Evolutionary conservation across 306 rosid genomes (phyloP).

Genomic region (Comarum palustre): DNA sequence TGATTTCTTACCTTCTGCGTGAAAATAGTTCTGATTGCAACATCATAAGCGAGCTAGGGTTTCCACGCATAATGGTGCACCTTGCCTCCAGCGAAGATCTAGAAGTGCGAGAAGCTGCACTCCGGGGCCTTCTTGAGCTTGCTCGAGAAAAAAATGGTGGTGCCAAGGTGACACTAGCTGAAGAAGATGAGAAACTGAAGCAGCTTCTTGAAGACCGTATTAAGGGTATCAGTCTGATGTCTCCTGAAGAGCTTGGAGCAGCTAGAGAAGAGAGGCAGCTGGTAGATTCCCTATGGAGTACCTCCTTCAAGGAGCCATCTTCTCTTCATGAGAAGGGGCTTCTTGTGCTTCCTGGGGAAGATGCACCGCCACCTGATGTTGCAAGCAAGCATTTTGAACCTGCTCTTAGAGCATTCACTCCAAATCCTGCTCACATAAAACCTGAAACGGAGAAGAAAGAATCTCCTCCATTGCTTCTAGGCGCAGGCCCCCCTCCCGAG

Average conservation of each 20-base stretch:
- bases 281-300: constrained; percentile 74
- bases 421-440: constrained; percentile 35
- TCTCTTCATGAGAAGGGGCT: constrained; percentile 72
- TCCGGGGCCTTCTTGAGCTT: constrained; percentile 64
- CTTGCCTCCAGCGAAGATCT: constrained; percentile 71
- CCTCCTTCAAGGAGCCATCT: constrained; percentile 63
- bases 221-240: constrained; percentile 51
- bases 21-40: constrained; percentile 69
- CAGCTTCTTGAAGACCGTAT: constrained; percentile 76
- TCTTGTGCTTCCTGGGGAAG: constrained; percentile 78
- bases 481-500: constrained; percentile 47
- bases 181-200: constrained; percentile 62
- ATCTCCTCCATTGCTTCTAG: constrained; percentile 60
- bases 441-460: constrained; percentile 45
- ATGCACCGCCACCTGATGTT: constrained; percentile 69
- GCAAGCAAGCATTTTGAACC: constrained; percentile 79
- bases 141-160: constrained; percentile 36
- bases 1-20: constrained; percentile 67
- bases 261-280: constrained; percentile 76
- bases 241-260: constrained; percentile 74
- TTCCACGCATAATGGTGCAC: constrained; percentile 66
- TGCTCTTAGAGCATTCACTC: constrained; percentile 64
- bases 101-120: constrained; percentile 86
- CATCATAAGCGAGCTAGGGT: constrained; percentile 56
- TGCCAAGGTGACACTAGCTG: constrained; percentile 27